Evolutionary conservation across 2,329 filamentous ascomycete species (phyloP).

Genomic region (Paraphaeosphaeria minitans): DNA sequence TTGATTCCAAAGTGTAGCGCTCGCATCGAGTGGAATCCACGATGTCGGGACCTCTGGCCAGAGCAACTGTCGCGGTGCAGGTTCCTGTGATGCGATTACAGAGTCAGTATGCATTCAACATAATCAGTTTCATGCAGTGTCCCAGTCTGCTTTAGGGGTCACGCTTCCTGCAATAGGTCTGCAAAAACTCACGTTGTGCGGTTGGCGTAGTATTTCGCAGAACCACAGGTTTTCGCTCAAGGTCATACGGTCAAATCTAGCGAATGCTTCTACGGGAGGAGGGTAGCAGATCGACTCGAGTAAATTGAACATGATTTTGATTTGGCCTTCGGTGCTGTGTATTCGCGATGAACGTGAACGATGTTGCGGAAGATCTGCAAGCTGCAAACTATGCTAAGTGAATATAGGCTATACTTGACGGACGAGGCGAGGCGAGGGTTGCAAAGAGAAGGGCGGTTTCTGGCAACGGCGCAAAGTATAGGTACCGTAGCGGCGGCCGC

Average conservation of each 20-base stretch:
- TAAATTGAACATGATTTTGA: not conserved
- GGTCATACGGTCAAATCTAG: not conserved
- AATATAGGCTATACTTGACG: not conserved
- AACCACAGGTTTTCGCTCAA: not conserved
- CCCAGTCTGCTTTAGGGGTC: not conserved
- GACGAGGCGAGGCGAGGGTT: not conserved
- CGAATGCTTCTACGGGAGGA: not conserved
- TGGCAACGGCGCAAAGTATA: not conserved
- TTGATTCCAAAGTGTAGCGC: slow-evolving; percentile 85
- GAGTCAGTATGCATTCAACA: no score
- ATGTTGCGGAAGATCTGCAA: not conserved
- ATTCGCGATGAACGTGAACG: not conserved
- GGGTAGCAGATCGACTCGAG: not conserved
- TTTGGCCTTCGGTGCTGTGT: not conserved
- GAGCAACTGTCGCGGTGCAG: not conserved
- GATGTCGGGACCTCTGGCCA: slow-evolving; percentile 23
- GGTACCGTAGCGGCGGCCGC: no score
- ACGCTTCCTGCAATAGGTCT: not conserved
- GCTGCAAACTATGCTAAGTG: not conserved
- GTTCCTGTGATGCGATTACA: not conserved
- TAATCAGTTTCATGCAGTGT: not conserved
- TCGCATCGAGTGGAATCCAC: slow-evolving; percentile 61
- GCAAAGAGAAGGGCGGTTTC: not conserved
- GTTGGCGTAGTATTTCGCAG: not conserved
- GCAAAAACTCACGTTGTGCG: not conserved